Evolutionary conservation across 2,329 filamentous ascomycete genomes (phyloP), one percentile per base, ranked within the genome.

Genomic region (Cordyceps javanica): DNA sequence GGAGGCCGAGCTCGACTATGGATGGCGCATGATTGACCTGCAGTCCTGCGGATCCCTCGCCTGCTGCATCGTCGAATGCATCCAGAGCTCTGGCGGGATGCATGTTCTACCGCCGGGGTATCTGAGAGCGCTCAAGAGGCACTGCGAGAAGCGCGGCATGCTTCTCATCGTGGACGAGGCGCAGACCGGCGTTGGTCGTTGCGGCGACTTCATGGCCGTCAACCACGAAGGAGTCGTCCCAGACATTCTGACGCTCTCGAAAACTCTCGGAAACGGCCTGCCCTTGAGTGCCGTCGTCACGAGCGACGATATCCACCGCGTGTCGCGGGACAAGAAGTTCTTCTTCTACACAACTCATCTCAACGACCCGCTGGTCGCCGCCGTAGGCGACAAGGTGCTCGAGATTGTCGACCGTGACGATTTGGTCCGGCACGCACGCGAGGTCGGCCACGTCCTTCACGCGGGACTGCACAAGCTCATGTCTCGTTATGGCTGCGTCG

Each of bases 31-130:
- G 69, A 73, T 88, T 21, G 83, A 88, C 60, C 73, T 76, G 45
- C 78, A 82, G 56, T 82, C 77, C 1, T 79, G 77, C 57, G 85
- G 84, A 0, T 86, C 82, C 0, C 74, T 88, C 0, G 84, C 85
- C 0, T 85, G 84, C 1, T 79, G 82, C 55, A 84, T 88, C 56
- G 72, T 88, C 51, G 83, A 88, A 67, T 82, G 79, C 16, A 85
- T 87, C 38, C 75, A 83, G 10, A 81, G 78, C 26, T 73, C 75
- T 0, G 84, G 77, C 0, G 84, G 85, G 2, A 85, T 88, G 71
- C 77, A 82, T 32, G 78, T 80, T 1, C 73, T 85, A 0, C 84
- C 85, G 0, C 58, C 67, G 0, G 84, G 84, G 0, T 88, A 88
- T 60, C 71, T 88, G 21, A 73, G 73, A 55, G 77, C 77, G 0